These are phyloP conservation scores for Heliamphora exappendiculata DNA, from an alignment of 148 eudicot species.

Conservation along the genomic window DNA sequence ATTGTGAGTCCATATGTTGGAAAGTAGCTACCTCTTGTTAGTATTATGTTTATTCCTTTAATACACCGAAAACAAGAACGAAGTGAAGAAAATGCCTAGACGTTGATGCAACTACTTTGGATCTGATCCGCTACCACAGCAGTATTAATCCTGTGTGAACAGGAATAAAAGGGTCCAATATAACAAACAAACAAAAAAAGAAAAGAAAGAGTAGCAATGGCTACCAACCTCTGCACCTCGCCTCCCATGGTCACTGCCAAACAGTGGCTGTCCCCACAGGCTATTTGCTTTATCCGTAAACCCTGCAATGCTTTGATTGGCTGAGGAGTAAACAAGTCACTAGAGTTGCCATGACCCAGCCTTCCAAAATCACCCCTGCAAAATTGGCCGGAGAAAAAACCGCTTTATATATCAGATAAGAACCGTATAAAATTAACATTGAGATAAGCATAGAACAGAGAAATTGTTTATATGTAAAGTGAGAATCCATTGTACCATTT, in stretches of 20 bases:
- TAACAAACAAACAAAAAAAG: not conserved
- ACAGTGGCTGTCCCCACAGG: conserved; percentile 98
- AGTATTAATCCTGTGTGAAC: not conserved
- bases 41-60: no score
- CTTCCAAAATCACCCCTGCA: conserved; percentile 99
- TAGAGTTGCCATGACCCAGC: conserved; percentile 96
- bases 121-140: not conserved
- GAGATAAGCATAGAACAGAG: not conserved
- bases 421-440: not conserved
- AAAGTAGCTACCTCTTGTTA: not conserved
- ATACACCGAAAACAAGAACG: not conserved
- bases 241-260: conserved; percentile 93
- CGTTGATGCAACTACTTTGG: not conserved
- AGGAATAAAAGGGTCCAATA: not conserved
- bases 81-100: not conserved
- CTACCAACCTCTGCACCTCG: conserved; percentile 73
- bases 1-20: not conserved
- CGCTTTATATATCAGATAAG: not conserved
- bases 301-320: conserved; percentile 77
- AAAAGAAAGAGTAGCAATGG: not conserved
- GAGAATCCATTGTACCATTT: not conserved
- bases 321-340: conserved; percentile 83
- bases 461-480: not conserved
- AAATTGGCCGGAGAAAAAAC: not conserved
- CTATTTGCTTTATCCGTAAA: conserved; percentile 75